Conservation (phyloP, 176 grass and related monocot species). For the Zea luxurians region DNA sequence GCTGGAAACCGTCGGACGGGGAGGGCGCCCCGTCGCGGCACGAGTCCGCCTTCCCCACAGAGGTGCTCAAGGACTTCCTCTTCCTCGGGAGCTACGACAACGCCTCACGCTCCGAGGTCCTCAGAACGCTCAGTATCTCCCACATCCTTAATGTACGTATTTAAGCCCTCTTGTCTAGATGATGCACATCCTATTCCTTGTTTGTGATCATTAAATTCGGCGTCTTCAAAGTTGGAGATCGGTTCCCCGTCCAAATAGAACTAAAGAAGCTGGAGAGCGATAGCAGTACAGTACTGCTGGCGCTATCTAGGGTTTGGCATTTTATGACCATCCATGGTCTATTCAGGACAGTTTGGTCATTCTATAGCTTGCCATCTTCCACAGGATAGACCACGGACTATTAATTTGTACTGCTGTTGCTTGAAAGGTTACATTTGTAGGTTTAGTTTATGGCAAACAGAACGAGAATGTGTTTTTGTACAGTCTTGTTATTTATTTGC, state of each 20-base stretch:
- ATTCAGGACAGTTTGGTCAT: background rate
- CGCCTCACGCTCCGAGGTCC: conserved; percentile 68
- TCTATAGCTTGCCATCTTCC: background rate
- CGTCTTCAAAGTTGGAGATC: background rate
- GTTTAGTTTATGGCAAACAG: conserved; percentile 21
- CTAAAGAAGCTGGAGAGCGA: background rate
- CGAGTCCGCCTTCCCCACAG: conserved; percentile 68
- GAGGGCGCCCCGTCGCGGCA: conserved; percentile 22
- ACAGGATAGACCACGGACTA: background rate
- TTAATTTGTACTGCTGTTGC: background rate
- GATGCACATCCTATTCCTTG: background rate
- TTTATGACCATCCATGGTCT: background rate
- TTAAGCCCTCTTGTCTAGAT: background rate
- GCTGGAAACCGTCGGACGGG: conserved; percentile 20
- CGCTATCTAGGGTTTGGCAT: conserved; percentile 25
- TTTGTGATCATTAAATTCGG: background rate
- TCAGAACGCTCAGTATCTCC: conserved; percentile 63
- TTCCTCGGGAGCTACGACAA: conserved; percentile 94
- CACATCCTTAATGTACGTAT: conserved; percentile 82
- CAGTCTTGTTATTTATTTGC: background rate
- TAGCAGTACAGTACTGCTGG: background rate
- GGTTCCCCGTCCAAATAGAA: background rate
- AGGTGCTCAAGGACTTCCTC: conserved; percentile 81
- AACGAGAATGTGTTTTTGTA: background rate
- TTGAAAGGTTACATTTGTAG: conserved; percentile 6